These are phyloP conservation scores for Penicillium hordei DNA, from an alignment of 2,329 filamentous ascomycete species.

Conservation along the genomic window DNA sequence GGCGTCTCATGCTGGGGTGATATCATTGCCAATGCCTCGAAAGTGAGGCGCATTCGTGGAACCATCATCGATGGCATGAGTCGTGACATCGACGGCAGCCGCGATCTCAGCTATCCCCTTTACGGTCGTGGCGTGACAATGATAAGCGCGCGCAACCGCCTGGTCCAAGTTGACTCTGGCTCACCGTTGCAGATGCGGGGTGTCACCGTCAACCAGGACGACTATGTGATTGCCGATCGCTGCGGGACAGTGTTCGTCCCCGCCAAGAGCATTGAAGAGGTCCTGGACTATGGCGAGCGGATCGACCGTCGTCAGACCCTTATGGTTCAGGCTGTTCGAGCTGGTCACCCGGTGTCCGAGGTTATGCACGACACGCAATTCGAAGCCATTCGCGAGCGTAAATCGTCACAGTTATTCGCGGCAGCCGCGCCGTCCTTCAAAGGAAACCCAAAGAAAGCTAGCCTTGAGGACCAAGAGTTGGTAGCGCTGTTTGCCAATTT, in stretches of 20 bases:
- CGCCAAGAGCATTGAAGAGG: conserved; percentile 16
- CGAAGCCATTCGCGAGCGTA: conserved; percentile 13
- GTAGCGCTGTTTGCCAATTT: conserved; percentile 17
- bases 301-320: conserved; percentile 18
- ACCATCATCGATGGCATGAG: conserved; percentile 37
- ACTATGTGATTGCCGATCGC: conserved; percentile 24
- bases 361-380: conserved; percentile 26
- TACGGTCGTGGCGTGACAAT: conserved; percentile 36
- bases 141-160: conserved; percentile 34
- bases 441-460: conserved; percentile 10
- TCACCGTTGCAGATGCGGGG: conserved; percentile 24
- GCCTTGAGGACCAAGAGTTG: conserved; percentile 18
- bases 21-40: conserved; percentile 25
- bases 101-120: conserved; percentile 35
- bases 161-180: conserved; percentile 35
- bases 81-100: conserved; percentile 37
- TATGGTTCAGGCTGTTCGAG: conserved; percentile 22
- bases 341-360: conserved; percentile 17
- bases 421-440: not conserved
- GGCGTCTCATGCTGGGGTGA: conserved; percentile 28
- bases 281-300: conserved; percentile 14
- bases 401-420: not conserved
- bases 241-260: conserved; percentile 22
- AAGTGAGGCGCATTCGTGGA: conserved; percentile 28
- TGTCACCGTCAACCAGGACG: conserved; percentile 17